Percentiles rank a stretch among this genome's conserved stretches.
These are phyloP conservation scores for Yarrowia sp. DNA, from an alignment of 805 yeast species.

Conservation along the genomic window DNA sequence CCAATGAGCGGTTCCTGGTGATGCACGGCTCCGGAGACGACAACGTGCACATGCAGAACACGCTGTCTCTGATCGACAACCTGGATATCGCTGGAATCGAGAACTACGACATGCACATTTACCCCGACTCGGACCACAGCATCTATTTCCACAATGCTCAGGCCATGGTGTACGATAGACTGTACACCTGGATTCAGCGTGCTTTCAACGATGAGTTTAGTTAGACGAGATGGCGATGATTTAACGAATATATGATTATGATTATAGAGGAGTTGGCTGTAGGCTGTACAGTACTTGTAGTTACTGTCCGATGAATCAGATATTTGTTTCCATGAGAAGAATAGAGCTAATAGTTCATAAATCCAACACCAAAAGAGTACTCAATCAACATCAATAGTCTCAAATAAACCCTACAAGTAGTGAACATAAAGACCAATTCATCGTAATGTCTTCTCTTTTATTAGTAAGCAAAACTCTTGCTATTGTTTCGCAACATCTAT, in stretches of 20 bases:
- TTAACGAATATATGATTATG: neutral
- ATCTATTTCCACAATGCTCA: slow-evolving; percentile 83
- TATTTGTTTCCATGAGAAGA: too few species aligned
- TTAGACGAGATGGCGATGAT: neutral
- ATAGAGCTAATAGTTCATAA: too few species aligned
- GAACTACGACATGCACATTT: slow-evolving; percentile 86
- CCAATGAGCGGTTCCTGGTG: slow-evolving; percentile 71
- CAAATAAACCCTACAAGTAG: too few species aligned
- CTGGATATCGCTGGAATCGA: slow-evolving; percentile 76
- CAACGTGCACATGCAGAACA: slow-evolving; percentile 93
- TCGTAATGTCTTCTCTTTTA: too few species aligned
- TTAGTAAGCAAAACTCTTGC: too few species aligned
- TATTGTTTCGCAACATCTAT: too few species aligned
- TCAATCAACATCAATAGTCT: too few species aligned
- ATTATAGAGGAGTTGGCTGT: too few species aligned
- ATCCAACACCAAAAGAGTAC: too few species aligned
- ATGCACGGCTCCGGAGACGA: slow-evolving; percentile 99
- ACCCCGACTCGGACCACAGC: slow-evolving; percentile 92
- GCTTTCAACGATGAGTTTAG: slow-evolving; percentile 45
- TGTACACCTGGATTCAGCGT: slow-evolving; percentile 69
- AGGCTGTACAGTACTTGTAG: too few species aligned
- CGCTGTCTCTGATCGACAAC: slow-evolving; percentile 76
- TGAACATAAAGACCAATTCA: too few species aligned
- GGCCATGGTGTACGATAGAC: slow-evolving; percentile 70
- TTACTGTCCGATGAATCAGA: too few species aligned